These are phyloP conservation scores for Schizophyllum amplum DNA, from an alignment of 1,284 basidiomycete species.

Conservation along the genomic window DNA sequence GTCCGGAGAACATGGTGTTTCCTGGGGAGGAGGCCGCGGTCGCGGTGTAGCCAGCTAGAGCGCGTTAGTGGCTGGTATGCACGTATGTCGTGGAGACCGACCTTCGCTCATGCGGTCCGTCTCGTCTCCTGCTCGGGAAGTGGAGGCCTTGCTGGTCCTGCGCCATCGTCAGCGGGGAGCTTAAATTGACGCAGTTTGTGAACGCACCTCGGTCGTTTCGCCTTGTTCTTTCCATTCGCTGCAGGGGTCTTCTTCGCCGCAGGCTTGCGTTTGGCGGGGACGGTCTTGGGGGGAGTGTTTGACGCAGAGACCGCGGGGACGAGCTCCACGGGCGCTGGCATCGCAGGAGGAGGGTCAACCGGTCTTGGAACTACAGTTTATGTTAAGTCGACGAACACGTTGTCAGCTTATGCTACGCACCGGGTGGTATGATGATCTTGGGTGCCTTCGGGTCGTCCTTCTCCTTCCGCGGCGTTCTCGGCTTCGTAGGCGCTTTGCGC, in stretches of 20 bases:
- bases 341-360: constrained; percentile 1
- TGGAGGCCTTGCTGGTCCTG: constrained; percentile 15
- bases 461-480: constrained; percentile 35
- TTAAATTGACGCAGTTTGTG: constrained; percentile 10
- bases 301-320: not conserved
- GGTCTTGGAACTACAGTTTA: constrained; percentile 23
- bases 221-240: constrained; percentile 6
- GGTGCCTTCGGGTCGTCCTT: constrained; percentile 41
- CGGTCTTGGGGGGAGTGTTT: not conserved
- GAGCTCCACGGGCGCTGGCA: not conserved
- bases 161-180: not conserved
- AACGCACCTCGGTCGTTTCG: constrained; percentile 1
- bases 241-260: constrained; percentile 11
- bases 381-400: constrained; percentile 28
- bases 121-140: constrained; percentile 27
- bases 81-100: constrained; percentile 4
- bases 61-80: constrained; percentile 2
- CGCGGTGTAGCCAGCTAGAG: constrained; percentile 29
- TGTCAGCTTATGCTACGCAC: constrained; percentile 23
- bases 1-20: constrained; percentile 29
- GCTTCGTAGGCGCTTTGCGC: constrained; percentile 24
- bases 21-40: constrained; percentile 44
- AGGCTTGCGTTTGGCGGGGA: not conserved
- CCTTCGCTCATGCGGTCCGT: constrained; percentile 31
- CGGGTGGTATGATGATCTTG: constrained; percentile 33